Base-by-base conservation (phyloP, 2,329 filamentous ascomycete species). In the Westerdykella aurantiaca region DNA sequence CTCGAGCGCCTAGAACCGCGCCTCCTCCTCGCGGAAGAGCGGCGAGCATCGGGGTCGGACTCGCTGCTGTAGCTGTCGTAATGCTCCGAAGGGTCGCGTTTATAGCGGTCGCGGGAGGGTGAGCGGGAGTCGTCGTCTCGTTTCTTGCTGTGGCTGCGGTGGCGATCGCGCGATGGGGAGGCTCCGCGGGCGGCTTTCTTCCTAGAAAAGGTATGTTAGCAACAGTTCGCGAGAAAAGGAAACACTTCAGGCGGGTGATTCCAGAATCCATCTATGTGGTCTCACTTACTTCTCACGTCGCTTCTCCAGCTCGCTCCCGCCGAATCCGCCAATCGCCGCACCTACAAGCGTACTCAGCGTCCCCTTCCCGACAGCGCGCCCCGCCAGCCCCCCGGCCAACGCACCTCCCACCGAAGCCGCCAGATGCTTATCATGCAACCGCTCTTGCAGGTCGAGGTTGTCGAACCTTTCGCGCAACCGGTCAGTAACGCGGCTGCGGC, bases 391-490 rank as follows among this genome's bases (percentile, higher is more conserved):
- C 45, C 64, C 64, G 35, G 59, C 64, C 53, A 68, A 64, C 59
- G 63, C 64, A 64, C 64, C 64, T 58, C 56, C 63, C 53, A 63
- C 54, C 43, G 60, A 59, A 51, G 64, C 63, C 38, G 60, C 60
- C 50, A 66, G 47, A 45, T 55, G 55, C 46, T 55, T 58, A 23
- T 64, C 62, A 31, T 57, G 56, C 48, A 16, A 21, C 10, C 17
- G n/a, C 9, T 35, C 17, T 29, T 43, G 43, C 7, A 58, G 34
- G 45, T 64, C 60, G 48, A 66, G 56, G 39, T 52, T 51, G 37
- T 65, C 64, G 47, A 66, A 63, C 49, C 61, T 66, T 48, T 55
- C 61, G 50, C 62, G 61, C 47, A 66, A 46, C 54, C 58, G 57
- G 56, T 58, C 55, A 57, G 51, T 50, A 48, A 62, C 53, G 46